Evolutionary conservation across 2,329 filamentous ascomycete genomes (phyloP).

Genomic region (Arthrobotrys sinensis): DNA sequence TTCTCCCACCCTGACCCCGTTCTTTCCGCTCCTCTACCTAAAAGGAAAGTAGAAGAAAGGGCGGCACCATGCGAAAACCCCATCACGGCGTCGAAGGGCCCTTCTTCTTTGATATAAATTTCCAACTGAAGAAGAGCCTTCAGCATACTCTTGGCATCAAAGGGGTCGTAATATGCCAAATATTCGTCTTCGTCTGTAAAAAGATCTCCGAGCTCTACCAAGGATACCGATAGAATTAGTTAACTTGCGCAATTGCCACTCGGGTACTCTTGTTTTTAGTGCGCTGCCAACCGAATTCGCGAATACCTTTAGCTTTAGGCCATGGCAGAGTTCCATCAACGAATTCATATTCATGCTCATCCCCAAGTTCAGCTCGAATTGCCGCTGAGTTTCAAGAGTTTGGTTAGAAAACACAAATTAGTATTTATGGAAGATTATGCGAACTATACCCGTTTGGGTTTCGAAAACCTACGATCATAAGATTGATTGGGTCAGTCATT

Average conservation of each 20-base stretch:
- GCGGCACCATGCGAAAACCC: slow-evolving; percentile 41
- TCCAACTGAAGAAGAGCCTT: slow-evolving; percentile 24
- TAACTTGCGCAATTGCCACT: no score
- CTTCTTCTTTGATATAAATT: slow-evolving; percentile 33
- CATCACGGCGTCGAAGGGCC: slow-evolving; percentile 40
- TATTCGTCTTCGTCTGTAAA: slow-evolving; percentile 50
- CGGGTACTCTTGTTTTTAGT: no score
- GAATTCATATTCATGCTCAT: slow-evolving; percentile 47
- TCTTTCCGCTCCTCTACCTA: no score
- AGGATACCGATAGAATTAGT: no score
- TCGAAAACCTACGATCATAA: slow-evolving; percentile 35
- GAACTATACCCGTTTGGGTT: slow-evolving; percentile 31
- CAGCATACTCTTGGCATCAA: slow-evolving; percentile 13
- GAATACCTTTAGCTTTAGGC: no score
- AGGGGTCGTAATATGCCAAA: slow-evolving; percentile 52
- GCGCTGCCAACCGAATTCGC: no score
- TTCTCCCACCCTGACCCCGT: no score
- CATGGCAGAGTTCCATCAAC: slow-evolving; percentile 48
- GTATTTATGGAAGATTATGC: background rate
- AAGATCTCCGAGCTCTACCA: slow-evolving; percentile 35
- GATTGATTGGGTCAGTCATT: no score
- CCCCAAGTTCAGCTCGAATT: slow-evolving; percentile 39
- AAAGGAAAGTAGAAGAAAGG: slow-evolving; percentile 8
- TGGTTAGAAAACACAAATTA: no score
- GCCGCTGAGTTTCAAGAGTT: no score